Conservation (phyloP, 768 basidiomycete species). For the Lyophyllum atratum region DNA sequence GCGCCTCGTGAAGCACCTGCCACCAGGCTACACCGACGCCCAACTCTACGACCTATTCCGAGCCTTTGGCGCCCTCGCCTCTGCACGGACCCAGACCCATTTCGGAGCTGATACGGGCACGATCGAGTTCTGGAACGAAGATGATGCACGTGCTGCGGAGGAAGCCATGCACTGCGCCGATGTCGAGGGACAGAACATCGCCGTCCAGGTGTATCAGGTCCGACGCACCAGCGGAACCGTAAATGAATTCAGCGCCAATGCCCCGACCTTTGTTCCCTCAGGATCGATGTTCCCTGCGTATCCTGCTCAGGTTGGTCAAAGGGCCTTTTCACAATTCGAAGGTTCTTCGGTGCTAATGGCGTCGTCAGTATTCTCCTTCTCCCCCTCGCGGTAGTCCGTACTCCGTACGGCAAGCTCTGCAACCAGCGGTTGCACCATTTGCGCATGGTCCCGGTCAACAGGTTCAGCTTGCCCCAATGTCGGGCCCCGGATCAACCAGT, state of each 20-base stretch:
- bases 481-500: slow-evolving; percentile 77
- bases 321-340: background rate
- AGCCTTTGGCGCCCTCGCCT: slow-evolving; percentile 81
- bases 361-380: slow-evolving; percentile 61
- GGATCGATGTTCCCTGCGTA: slow-evolving; percentile 62
- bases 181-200: slow-evolving; percentile 81
- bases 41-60: slow-evolving; percentile 86
- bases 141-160: slow-evolving; percentile 78
- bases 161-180: slow-evolving; percentile 84
- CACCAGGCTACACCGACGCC: slow-evolving; percentile 63
- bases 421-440: slow-evolving; percentile 50
- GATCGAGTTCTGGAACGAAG: slow-evolving; percentile 87
- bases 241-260: slow-evolving; percentile 71
- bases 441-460: slow-evolving; percentile 90
- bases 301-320: slow-evolving; percentile 52
- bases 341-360: background rate
- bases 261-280: slow-evolving; percentile 76
- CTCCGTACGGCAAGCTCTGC: slow-evolving; percentile 43
- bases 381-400: slow-evolving; percentile 63
- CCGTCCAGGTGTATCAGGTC: slow-evolving; percentile 77
- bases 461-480: slow-evolving; percentile 76
- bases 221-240: slow-evolving; percentile 55
- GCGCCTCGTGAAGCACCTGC: slow-evolving; percentile 84
- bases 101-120: slow-evolving; percentile 79
- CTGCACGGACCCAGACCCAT: slow-evolving; percentile 70